Evolutionary conservation across 1,284 basidiomycete genomes (phyloP), one percentile per base, ranked within the genome.

Genomic region (Ustilago lituana): DNA sequence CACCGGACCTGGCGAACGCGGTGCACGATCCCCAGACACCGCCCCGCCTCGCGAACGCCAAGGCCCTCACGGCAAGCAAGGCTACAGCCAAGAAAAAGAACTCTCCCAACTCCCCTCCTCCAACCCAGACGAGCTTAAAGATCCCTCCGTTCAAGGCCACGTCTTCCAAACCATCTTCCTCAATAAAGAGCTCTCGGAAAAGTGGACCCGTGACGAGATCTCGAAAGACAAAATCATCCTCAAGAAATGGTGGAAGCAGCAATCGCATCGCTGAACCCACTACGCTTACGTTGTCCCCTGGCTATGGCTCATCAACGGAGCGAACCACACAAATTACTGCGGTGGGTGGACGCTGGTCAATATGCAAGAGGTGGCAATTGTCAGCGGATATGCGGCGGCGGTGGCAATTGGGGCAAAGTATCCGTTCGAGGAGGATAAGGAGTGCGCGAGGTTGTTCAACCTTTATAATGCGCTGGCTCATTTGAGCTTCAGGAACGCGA

Each of bases 131-230:
- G 54, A 55, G 1, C 46, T 60, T 20, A 63, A 63, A 29, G 61
- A 70, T 36, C 69, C 83, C 0, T 81, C 83, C 2, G 67, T 84
- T 24, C 76, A 84, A 51, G 60, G 84, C 52, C 87, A 88, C 70
- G 85, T 88, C n/a, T 88, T 87, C 79, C 87, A 88, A 81, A 88
- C 88, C 10, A 88, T 89, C 73, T 88, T 88, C 79, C 83, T 88
- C 19, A 86, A 89, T 77, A 83, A 86, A 26, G 84, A 85, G 23
- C 84, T 84, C 32, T 79, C 84, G 39, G 50, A 85, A 3, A 79
- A 85, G 33, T 89, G 87, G 87, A 87, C 86, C 2, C 84, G 84
- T 59, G 81, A 82, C 38, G 87, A 87, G 49, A 87, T 89, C 55
- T 69, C 81, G 10, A 78, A 83, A 29, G 83, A 86, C 43, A 85